A percentile compares a stretch with the other conserved stretches of the same genome.
These are phyloP conservation scores for Aspergillus ochraceus DNA, from an alignment of 2,329 filamentous ascomycete genomes.

Conservation along the genomic window DNA sequence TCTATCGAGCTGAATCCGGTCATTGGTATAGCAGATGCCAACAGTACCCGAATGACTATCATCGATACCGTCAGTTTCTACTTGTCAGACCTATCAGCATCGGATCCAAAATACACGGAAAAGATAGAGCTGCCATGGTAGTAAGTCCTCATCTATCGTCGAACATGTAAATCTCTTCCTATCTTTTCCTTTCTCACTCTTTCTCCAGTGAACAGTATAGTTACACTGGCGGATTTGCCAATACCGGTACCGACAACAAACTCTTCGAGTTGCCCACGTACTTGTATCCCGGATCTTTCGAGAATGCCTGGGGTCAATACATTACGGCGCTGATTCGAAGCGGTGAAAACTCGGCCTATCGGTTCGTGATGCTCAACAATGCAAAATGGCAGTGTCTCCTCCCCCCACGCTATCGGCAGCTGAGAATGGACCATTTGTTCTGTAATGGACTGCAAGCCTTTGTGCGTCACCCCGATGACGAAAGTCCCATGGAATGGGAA, in stretches of 20 bases:
- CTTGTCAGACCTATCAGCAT: not conserved
- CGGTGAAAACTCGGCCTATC: not conserved
- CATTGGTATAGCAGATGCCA: conserved; percentile 10
- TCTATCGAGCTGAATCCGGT: conserved; percentile 8
- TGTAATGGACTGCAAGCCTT: conserved; percentile 12
- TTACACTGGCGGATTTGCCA: not conserved
- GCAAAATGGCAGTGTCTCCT: conserved; percentile 12
- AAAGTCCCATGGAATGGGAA: conserved; percentile 15
- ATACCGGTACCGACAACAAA: not conserved
- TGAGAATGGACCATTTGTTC: conserved; percentile 4
- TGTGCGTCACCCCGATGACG: conserved; percentile 11
- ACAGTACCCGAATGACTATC: conserved; percentile 6
- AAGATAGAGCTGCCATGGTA: not conserved
- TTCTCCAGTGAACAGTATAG: not conserved
- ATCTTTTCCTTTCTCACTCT: not conserved
- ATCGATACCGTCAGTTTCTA: conserved; percentile 2
- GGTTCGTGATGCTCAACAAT: not conserved
- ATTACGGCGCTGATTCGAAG: not conserved
- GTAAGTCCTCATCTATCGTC: not conserved
- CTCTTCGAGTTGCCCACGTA: conserved; percentile 11
- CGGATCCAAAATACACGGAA: not conserved
- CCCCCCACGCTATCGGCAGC: conserved; percentile 12
- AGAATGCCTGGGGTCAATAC: conserved; percentile 15
- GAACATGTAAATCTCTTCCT: not conserved
- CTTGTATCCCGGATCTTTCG: conserved; percentile 12